Conservation (phyloP, 805 yeast species). For the Metschnikowia lunata region DNA sequence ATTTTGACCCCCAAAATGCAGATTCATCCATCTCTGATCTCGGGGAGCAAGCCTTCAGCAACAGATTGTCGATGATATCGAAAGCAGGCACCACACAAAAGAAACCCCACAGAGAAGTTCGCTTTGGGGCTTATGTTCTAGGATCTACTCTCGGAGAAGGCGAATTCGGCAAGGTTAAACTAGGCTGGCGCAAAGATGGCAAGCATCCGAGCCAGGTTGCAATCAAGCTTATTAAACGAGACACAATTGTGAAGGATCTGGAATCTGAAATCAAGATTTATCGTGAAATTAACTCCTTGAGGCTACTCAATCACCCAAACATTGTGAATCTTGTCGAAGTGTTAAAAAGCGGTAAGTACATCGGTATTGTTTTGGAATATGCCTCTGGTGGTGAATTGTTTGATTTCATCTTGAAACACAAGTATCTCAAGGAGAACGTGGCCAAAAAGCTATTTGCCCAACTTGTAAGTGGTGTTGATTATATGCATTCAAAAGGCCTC, state of each 20-base stretch:
- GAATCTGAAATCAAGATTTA: constrained; percentile 86
- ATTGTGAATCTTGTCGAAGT: constrained; percentile 90
- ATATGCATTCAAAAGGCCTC: constrained; percentile 76
- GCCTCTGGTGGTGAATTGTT: constrained; percentile 97
- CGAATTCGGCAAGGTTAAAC: constrained; percentile 94
- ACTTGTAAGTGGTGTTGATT: constrained; percentile 87
- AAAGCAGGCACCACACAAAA: constrained; percentile 1
- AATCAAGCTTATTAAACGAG: constrained; percentile 84
- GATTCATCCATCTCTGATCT: constrained; percentile 7
- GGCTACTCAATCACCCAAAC: constrained; percentile 86
- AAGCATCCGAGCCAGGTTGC: constrained; percentile 82
- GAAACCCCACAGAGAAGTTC: constrained; percentile 52
- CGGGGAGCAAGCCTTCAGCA: constrained; percentile 3
- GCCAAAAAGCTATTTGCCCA: constrained; percentile 92
- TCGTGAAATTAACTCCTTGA: constrained; percentile 87
- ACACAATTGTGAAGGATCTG: constrained; percentile 79
- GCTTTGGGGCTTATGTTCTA: constrained; percentile 85
- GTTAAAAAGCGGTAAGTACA: constrained; percentile 87
- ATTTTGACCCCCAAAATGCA: constrained; percentile 6
- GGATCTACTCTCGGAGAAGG: constrained; percentile 97
- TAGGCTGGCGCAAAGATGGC: constrained; percentile 92
- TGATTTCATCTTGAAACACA: constrained; percentile 82
- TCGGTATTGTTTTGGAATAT: constrained; percentile 93
- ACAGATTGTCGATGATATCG: constrained; percentile 3
- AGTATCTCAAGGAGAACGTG: constrained; percentile 77